Conservation (phyloP, 2,329 filamentous ascomycete genomes). For the Cordyceps farinosa region DNA sequence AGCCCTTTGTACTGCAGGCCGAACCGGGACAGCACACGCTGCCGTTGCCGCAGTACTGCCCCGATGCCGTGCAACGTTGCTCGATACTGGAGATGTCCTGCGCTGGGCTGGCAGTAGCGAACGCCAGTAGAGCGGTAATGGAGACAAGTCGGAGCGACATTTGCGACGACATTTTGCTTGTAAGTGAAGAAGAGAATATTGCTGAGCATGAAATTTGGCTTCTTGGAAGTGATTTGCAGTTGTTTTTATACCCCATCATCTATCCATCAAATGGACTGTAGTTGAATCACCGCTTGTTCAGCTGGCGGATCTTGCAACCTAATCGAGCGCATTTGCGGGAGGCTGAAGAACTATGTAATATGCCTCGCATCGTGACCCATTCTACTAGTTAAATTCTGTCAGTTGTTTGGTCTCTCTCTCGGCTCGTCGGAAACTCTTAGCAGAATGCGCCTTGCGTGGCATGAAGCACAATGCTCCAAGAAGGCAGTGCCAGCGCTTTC, state of each 20-base stretch:
- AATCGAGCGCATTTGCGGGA: constrained; percentile 3
- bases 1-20: background rate
- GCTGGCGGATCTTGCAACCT: background rate
- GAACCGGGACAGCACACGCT: background rate
- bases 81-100: background rate
- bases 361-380: background rate
- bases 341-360: background rate
- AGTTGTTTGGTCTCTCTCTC: too few species aligned
- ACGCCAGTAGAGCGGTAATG: background rate
- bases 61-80: background rate
- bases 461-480: constrained; percentile 29
- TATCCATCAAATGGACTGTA: background rate
- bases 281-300: background rate
- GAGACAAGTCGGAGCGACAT: background rate
- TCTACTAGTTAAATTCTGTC: too few species aligned
- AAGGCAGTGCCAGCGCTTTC: too few species aligned
- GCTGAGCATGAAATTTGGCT: background rate
- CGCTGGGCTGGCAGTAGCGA: background rate
- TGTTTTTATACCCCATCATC: background rate
- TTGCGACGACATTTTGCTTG: too few species aligned
- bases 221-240: background rate
- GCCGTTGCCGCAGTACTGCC: background rate
- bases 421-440: too few species aligned
- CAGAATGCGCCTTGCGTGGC: too few species aligned
- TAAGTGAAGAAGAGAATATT: background rate